Percentiles rank a stretch among this genome's conserved stretches.
phyloP scores from a whole-genome alignment of 1,284 basidiomycete species.

The Entoloma clypeatum region DNA sequence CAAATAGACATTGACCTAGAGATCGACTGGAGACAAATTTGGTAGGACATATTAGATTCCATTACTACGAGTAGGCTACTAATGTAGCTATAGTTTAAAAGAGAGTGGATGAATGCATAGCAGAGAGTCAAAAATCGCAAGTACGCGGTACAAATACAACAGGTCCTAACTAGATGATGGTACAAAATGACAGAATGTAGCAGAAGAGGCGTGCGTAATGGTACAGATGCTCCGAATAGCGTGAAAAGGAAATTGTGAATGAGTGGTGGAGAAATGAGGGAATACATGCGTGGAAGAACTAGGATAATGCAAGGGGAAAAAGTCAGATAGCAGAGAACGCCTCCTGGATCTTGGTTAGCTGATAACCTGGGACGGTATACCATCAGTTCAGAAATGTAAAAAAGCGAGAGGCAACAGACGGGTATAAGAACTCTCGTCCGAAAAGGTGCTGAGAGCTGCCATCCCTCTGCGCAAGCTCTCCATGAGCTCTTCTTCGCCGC shows the following conservation, averaged over 20 bases:
- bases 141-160: no score
- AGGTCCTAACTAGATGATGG: no score
- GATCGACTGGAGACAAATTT: no score
- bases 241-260: slow-evolving; percentile 13
- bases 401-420: slow-evolving; percentile 28
- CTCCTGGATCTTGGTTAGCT: slow-evolving; percentile 38
- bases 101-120: no score
- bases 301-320: background rate
- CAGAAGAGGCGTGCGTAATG: background rate
- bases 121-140: no score
- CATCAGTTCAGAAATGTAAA: background rate
- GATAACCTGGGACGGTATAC: slow-evolving; percentile 28
- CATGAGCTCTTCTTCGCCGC: slow-evolving; percentile 34
- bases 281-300: background rate
- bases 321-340: slow-evolving; percentile 30
- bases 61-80: no score
- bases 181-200: no score
- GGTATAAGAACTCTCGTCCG: slow-evolving; percentile 36
- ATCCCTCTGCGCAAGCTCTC: slow-evolving; percentile 34
- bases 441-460: slow-evolving; percentile 34
- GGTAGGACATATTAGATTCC: no score
- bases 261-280: slow-evolving; percentile 3
- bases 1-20: no score
- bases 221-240: background rate
- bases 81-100: no score